Percentiles rank a stretch among this genome's conserved stretches.
Conservation (phyloP, 129 eudicot species). For the Escallonia herrerae region DNA sequence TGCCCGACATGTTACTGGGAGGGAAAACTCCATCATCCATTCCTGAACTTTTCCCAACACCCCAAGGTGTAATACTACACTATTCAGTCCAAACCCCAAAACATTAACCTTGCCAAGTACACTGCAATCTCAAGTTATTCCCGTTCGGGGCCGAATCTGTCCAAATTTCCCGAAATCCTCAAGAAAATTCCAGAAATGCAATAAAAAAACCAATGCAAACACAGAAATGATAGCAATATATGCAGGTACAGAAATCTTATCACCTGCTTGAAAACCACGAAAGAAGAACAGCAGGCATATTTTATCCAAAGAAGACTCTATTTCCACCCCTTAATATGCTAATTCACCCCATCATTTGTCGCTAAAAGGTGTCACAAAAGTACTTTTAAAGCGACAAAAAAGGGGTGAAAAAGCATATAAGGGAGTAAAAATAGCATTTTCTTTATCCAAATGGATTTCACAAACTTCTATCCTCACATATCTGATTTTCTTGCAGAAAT, state of each 20-base stretch:
- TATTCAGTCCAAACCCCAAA: neutral
- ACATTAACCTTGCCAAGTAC: neutral
- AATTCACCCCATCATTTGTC: too few species aligned
- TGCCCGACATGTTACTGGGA: conserved; percentile 32
- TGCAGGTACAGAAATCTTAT: neutral
- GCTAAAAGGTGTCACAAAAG: too few species aligned
- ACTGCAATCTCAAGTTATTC: conserved; percentile 7
- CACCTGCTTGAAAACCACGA: neutral
- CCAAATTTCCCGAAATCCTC: conserved; percentile 10
- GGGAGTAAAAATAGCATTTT: too few species aligned
- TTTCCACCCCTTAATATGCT: too few species aligned
- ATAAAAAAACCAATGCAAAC: neutral
- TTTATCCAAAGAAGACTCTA: conserved; percentile 2
- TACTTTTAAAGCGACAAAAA: neutral
- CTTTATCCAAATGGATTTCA: too few species aligned
- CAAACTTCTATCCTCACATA: neutral
- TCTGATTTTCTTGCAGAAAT: conserved; percentile 1
- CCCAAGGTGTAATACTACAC: conserved; percentile 4
- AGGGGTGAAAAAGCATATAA: too few species aligned
- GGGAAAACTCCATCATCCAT: conserved; percentile 64
- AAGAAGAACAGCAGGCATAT: conserved; percentile 11
- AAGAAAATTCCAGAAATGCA: neutral
- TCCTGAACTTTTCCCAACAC: conserved; percentile 11
- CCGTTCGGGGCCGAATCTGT: conserved; percentile 25
- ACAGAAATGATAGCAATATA: neutral